Percentiles rank a stretch among this genome's conserved stretches.
These are phyloP conservation scores for Podospora didyma DNA, from an alignment of 495 filamentous ascomycete species.

Conservation along the genomic window DNA sequence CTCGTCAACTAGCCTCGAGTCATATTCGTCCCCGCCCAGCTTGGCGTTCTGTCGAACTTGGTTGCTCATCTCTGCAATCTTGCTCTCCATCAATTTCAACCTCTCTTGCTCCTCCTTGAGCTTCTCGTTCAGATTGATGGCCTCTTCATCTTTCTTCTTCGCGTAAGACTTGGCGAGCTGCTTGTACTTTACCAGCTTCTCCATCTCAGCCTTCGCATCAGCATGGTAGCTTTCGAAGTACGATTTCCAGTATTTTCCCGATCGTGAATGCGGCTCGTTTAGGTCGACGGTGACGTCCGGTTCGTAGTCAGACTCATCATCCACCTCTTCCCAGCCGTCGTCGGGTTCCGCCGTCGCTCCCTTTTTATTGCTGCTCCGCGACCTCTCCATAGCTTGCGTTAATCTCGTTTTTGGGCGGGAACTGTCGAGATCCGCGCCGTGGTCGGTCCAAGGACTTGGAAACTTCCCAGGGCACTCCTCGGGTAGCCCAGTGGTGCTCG, in stretches of 20 bases:
- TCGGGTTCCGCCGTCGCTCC: constrained; percentile 22
- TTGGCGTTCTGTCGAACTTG: constrained; percentile 39
- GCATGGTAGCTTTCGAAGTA: constrained; percentile 80
- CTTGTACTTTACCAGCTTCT: constrained; percentile 73
- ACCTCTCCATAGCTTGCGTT: constrained; percentile 49
- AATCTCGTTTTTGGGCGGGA: constrained; percentile 46
- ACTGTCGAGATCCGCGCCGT: constrained; percentile 14
- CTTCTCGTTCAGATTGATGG: constrained; percentile 64
- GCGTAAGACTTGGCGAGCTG: constrained; percentile 84
- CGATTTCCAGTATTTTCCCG: constrained; percentile 90
- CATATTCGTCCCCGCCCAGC: constrained; percentile 43
- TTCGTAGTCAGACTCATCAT: constrained; percentile 28
- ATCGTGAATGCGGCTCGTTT: constrained; percentile 74
- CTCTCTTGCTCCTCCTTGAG: constrained; percentile 61
- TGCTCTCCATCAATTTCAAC: constrained; percentile 47
- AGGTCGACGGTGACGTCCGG: constrained; percentile 73
- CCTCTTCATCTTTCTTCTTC: constrained; percentile 81
- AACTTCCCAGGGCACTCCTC: constrained; percentile 57
- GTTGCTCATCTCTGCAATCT: constrained; percentile 57
- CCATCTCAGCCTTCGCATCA: constrained; percentile 74
- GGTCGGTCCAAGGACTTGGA: constrained; percentile 55
- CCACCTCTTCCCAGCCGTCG: constrained; percentile 41
- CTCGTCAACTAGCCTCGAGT: constrained; percentile 50
- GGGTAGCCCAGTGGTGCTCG: constrained; percentile 46
- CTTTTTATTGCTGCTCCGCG: constrained; percentile 29